Percentiles rank a stretch among this genome's conserved stretches.
These are phyloP conservation scores for Psidium friedrichsthalianum DNA, from an alignment of 345 rosid genomes.

Conservation along the genomic window DNA sequence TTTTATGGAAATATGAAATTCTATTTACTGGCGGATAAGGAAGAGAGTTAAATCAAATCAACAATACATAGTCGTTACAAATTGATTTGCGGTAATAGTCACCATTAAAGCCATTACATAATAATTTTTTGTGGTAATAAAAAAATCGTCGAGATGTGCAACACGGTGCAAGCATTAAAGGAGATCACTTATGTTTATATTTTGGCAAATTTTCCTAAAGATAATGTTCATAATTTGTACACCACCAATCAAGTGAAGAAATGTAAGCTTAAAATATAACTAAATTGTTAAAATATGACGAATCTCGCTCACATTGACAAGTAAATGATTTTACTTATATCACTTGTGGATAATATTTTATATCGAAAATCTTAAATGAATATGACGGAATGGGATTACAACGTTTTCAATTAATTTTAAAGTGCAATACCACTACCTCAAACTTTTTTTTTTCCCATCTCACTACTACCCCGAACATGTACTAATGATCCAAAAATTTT, in stretches of 20 bases:
- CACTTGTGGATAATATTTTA: background rate
- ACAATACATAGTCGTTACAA: too few species aligned
- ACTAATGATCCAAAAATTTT: too few species aligned
- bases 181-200: background rate
- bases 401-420: background rate
- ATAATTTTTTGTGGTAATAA: too few species aligned
- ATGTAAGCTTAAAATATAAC: background rate
- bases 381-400: background rate
- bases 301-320: rapidly evolving
- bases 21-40: too few species aligned
- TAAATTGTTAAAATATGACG: background rate
- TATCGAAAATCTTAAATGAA: background rate
- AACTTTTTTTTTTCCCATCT: too few species aligned
- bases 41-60: too few species aligned
- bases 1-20: too few species aligned
- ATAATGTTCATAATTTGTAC: background rate
- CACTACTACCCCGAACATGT: too few species aligned
- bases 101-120: too few species aligned
- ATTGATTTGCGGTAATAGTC: too few species aligned
- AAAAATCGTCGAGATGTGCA: too few species aligned
- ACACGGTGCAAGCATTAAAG: too few species aligned
- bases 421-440: background rate
- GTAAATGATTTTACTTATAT: background rate
- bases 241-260: background rate
- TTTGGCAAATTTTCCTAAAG: background rate